These are phyloP conservation scores for Thamnidium elegans DNA, from an alignment of 192 early-diverging fungal genomes.

Conservation along the genomic window DNA sequence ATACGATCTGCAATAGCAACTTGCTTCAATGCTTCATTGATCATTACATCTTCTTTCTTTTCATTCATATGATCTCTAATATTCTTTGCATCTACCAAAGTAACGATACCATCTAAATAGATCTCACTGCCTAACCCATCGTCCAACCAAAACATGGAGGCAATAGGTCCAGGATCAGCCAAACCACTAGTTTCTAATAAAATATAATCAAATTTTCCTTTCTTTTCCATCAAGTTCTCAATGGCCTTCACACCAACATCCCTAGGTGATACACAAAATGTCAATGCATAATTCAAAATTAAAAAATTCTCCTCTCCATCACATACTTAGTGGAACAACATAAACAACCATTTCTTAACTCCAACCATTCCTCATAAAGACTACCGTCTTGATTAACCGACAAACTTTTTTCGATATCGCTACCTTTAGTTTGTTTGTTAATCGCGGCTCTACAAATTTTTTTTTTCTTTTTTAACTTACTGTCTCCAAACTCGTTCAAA, in stretches of 20 bases:
- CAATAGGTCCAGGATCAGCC: slow-evolving; percentile 78
- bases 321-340: slow-evolving; percentile 94
- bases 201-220: slow-evolving; percentile 94
- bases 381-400: slow-evolving; percentile 78
- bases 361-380: slow-evolving; percentile 94
- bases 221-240: slow-evolving; percentile 88
- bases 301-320: not conserved
- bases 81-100: slow-evolving; percentile 39
- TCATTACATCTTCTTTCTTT: slow-evolving; percentile 42
- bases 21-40: slow-evolving; percentile 70
- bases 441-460: not conserved
- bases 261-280: slow-evolving; percentile 35
- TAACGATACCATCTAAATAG: slow-evolving; percentile 64
- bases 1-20: slow-evolving; percentile 72
- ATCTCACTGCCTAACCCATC: slow-evolving; percentile 88
- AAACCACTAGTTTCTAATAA: slow-evolving; percentile 81
- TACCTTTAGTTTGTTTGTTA: slow-evolving; percentile 41
- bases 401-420: slow-evolving; percentile 92
- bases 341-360: slow-evolving; percentile 95
- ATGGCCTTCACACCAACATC: slow-evolving; percentile 94
- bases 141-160: slow-evolving; percentile 96
- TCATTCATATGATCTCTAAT: slow-evolving; percentile 48
- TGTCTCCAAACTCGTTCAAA: slow-evolving; percentile 98
- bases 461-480: slow-evolving; percentile 21
- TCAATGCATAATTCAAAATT: no score